Evolutionary conservation across 306 rosid genomes (phyloP), one percentile per base, ranked within the genome.

Genomic region (Betula pendula): DNA sequence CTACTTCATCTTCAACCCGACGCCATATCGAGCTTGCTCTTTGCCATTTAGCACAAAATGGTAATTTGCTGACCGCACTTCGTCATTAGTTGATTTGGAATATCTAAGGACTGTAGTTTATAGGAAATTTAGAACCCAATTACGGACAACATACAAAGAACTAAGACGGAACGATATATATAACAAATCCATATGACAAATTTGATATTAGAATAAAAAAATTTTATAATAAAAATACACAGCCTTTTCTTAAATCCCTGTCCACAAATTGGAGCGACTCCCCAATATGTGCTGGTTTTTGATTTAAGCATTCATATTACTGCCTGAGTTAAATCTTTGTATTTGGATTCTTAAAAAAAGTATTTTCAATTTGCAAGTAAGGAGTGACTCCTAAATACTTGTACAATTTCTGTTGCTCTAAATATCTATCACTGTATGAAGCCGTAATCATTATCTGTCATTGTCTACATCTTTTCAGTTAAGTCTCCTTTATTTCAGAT

Each of bases 31-130:
- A 90, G 77, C 94, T 90, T 16, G 86, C 94, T 51, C 77, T 88
- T 52, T 88, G 94, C 77, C 94, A 88, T 82, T 71, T 90, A 49
- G 94, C 94, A 22, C 94, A 88, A 86, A 90, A 88, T n/a, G 87
- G 94, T 90, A 86, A 81, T 70, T 58, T 72, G 14, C 63, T 24
- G 52, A 17, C 79, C 25, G 3, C 14, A 19, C 71, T 22, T 40
- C 1, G 49, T 33, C 43, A n/a, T 38, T 73, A 27, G 55, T 43
- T 44, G 0, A 22, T 13, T 5, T n/a, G 5, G 74, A 67, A 67
- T 67, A 16, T 15, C 5, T 5, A 45, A 17, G 68, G 33, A 4
- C 20, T 50, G 20, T 15, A 50, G 7, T 50, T 50, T 15, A 50
- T 5, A 17, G 22, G 63, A 56, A 24, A 56, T 3, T 25, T 56